Percentiles rank a stretch among this genome's conserved stretches.
phyloP scores from a whole-genome alignment of 768 basidiomycete genomes.

The Boletus coccyginus region DNA sequence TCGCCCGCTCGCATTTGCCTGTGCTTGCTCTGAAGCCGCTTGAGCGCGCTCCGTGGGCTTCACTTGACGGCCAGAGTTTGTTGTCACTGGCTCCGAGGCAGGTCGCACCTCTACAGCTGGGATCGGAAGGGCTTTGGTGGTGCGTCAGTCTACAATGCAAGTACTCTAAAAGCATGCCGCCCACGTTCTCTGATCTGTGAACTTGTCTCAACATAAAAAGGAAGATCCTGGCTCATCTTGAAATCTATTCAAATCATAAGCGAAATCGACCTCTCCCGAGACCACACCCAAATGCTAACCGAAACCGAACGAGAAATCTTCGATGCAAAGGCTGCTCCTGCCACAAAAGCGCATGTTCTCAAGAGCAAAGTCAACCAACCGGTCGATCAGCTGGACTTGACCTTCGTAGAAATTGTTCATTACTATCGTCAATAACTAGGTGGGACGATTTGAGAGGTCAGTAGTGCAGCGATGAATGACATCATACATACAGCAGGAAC shows the following conservation, averaged over 20 bases:
- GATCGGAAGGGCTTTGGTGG: conserved; percentile 12
- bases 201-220: conserved; percentile 27
- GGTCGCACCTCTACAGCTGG: conserved; percentile 1
- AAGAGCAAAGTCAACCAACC: conserved; percentile 24
- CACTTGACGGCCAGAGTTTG: conserved; percentile 24
- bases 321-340: conserved; percentile 15
- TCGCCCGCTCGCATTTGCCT: background rate
- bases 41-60: conserved; percentile 21
- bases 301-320: conserved; percentile 30
- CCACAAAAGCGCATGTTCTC: conserved; percentile 21
- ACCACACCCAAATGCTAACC: conserved; percentile 16
- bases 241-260: conserved; percentile 19
- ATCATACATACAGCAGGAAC: conserved; percentile 18
- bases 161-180: background rate
- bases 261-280: background rate
- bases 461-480: background rate
- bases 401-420: conserved; percentile 32
- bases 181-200: conserved; percentile 27
- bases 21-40: conserved; percentile 4
- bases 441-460: background rate
- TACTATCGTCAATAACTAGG: conserved; percentile 28
- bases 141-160: conserved; percentile 1
- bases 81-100: conserved; percentile 11
- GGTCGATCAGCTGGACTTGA: conserved; percentile 27
- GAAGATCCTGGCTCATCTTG: conserved; percentile 30